A percentile compares a stretch with the other conserved stretches of the same genome.
phyloP scores from a whole-genome alignment of 257 asterid species.

The Jasminum sambac region DNA sequence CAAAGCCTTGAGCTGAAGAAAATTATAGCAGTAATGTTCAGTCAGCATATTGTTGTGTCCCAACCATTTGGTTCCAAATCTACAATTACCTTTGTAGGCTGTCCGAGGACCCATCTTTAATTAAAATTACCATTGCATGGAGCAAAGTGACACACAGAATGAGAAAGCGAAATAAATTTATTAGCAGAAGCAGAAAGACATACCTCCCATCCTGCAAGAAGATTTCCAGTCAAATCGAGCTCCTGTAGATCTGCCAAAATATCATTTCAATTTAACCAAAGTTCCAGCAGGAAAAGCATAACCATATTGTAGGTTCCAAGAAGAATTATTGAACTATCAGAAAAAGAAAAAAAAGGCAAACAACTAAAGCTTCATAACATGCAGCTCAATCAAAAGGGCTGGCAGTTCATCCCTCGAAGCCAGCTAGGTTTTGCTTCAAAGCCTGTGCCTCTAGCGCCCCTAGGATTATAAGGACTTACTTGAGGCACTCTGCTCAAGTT shows the following conservation, averaged over 20 bases:
- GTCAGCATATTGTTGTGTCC: neutral
- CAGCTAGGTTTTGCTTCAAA: neutral
- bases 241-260: slow-evolving; percentile 76
- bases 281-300: neutral
- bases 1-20: neutral
- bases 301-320: slow-evolving; percentile 3
- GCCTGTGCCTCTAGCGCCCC: neutral
- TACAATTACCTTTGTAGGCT: neutral
- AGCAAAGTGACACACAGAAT: neutral
- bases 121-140: neutral
- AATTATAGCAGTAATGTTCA: neutral
- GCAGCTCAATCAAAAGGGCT: neutral
- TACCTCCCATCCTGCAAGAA: slow-evolving; percentile 84
- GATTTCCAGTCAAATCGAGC: slow-evolving; percentile 92
- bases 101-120: neutral
- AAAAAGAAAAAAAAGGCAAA: neutral
- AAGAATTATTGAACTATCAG: neutral
- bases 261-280: slow-evolving; percentile 22
- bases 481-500: neutral
- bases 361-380: neutral
- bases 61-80: neutral
- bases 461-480: neutral
- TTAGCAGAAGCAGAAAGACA: slow-evolving; percentile 32
- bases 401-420: neutral
- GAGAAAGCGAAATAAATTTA: neutral